Percentiles rank a stretch among this genome's conserved stretches.
These are phyloP conservation scores for Neoarthrinium moseri DNA, from an alignment of 2,329 filamentous ascomycete species.

Conservation along the genomic window DNA sequence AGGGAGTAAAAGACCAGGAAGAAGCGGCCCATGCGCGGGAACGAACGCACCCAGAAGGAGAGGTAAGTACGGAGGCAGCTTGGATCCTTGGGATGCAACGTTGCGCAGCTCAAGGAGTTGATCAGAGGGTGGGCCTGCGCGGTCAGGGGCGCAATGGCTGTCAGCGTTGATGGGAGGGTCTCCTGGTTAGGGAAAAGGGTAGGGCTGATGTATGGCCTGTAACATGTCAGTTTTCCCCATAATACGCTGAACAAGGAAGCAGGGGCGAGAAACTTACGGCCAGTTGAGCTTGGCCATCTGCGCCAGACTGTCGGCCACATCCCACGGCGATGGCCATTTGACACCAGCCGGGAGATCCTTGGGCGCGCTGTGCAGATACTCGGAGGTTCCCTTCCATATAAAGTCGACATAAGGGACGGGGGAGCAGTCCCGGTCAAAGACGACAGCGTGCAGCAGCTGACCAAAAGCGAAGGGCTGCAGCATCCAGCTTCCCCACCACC, in stretches of 20 bases:
- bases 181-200: conserved; percentile 77
- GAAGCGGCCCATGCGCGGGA: conserved; percentile 75
- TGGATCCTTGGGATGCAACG: conserved; percentile 83
- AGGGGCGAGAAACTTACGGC: conserved; percentile 58
- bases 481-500: conserved; percentile 85
- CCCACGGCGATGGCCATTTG: conserved; percentile 72
- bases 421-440: conserved; percentile 73
- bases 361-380: conserved; percentile 76
- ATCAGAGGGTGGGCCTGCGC: conserved; percentile 85
- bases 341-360: conserved; percentile 63
- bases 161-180: conserved; percentile 65
- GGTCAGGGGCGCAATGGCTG: conserved; percentile 72
- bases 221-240: conserved; percentile 4
- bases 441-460: conserved; percentile 72
- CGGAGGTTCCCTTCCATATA: conserved; percentile 69
- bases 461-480: conserved; percentile 74
- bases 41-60: conserved; percentile 81
- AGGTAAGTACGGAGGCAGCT: conserved; percentile 86
- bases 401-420: conserved; percentile 40
- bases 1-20: conserved; percentile 73
- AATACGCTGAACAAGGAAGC: neutral
- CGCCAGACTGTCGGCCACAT: conserved; percentile 78
- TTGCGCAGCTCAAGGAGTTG: conserved; percentile 80
- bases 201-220: conserved; percentile 74
- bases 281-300: conserved; percentile 80